A percentile compares a stretch with the other conserved stretches of the same genome.
These are phyloP conservation scores for Tetracladium maxilliforme DNA, from an alignment of 2,329 filamentous ascomycete species.

Conservation along the genomic window DNA sequence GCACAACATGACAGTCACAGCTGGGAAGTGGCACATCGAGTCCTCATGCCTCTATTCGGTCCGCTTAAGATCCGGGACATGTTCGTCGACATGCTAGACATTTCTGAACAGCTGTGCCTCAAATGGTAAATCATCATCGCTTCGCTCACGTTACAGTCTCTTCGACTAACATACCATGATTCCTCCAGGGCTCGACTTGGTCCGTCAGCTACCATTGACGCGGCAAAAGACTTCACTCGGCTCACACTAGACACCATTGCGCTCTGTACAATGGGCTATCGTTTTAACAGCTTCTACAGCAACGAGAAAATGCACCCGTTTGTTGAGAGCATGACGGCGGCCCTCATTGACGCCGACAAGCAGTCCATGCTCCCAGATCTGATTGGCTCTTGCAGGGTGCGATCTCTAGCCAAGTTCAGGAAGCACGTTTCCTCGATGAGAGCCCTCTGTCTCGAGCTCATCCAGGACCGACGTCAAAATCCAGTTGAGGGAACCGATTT, in stretches of 20 bases:
- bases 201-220: not conserved
- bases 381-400: conserved; percentile 29
- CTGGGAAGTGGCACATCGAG: conserved; percentile 25
- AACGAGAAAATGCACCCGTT: conserved; percentile 56
- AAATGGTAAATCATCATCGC: conserved; percentile 24
- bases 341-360: conserved; percentile 37
- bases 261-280: conserved; percentile 52
- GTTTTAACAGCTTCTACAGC: conserved; percentile 67
- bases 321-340: conserved; percentile 46
- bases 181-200: conserved; percentile 18
- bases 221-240: conserved; percentile 47
- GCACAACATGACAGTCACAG: no score
- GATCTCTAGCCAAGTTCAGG: conserved; percentile 30
- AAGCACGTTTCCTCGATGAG: conserved; percentile 37
- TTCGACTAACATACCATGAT: conserved; percentile 61
- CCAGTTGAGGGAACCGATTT: conserved; percentile 46
- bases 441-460: conserved; percentile 39
- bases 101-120: conserved; percentile 19
- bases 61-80: conserved; percentile 25
- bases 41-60: conserved; percentile 29
- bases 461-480: conserved; percentile 38
- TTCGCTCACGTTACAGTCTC: conserved; percentile 55
- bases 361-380: conserved; percentile 31
- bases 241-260: conserved; percentile 60
- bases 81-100: conserved; percentile 24